Evolutionary conservation across 768 basidiomycete genomes (phyloP).

Genomic region (Lyophyllum decastes): DNA sequence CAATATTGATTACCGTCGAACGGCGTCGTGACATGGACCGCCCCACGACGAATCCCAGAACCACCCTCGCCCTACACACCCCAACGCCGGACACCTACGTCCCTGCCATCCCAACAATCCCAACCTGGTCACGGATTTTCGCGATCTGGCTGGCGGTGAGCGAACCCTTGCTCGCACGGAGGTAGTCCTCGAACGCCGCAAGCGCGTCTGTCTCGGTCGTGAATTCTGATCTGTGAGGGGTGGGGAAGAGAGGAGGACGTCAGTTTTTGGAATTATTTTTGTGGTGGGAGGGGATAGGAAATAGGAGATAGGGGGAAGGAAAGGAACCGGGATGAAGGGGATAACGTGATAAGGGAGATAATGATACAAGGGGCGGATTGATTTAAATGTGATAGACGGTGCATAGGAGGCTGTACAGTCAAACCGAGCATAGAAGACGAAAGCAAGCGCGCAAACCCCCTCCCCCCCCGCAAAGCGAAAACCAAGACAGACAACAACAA

Average conservation of each 20-base stretch:
- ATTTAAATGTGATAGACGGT: too few relatives aligned
- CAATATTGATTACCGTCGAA: too few relatives aligned
- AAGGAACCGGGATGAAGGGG: too few relatives aligned
- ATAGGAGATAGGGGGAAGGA: background rate
- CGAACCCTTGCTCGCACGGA: conserved; percentile 76
- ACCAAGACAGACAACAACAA: background rate
- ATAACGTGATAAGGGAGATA: too few relatives aligned
- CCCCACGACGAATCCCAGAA: background rate
- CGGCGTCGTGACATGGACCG: too few relatives aligned
- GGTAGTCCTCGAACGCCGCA: conserved; percentile 83
- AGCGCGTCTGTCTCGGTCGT: conserved; percentile 62
- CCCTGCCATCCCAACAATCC: conserved; percentile 88
- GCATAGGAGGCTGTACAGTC: too few relatives aligned
- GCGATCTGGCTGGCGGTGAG: conserved; percentile 88
- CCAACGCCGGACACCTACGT: too few relatives aligned
- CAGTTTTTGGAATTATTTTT: background rate
- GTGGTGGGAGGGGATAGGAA: background rate
- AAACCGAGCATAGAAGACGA: too few relatives aligned
- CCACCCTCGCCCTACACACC: background rate
- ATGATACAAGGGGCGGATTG: too few relatives aligned
- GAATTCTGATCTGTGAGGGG: conserved; percentile 59
- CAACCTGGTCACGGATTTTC: conserved; percentile 86
- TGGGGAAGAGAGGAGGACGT: background rate
- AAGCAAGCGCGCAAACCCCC: background rate
- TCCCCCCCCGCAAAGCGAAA: background rate